Base-by-base conservation (phyloP, 2,329 filamentous ascomycete species). In the Paecilomyces dactylethromorphus region DNA sequence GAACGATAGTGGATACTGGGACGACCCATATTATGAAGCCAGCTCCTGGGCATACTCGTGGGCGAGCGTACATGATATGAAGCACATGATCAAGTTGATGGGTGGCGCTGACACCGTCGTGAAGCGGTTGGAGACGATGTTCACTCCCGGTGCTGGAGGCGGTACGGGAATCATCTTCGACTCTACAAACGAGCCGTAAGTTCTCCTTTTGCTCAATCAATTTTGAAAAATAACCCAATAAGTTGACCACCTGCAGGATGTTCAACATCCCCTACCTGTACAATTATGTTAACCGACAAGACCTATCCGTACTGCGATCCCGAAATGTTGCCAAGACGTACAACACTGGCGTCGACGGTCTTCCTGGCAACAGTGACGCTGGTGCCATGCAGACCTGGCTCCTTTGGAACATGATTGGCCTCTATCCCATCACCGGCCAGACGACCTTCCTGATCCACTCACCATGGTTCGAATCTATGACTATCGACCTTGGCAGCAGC, bases 341-440 rank as follows among this genome's bases (percentile, higher is more conserved):
- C 72, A 77, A 76, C 54, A 76, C 81, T 1, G 81, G 81, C 0
- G 75, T 78, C 0, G 67, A 66, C 7, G 87, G 88, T 0, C 76
- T 90, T 0, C 87, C 87, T 0, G 88, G 88, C 0, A 90, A 90
- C 70, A 85, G 82, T 52, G 88, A 90, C 69, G 86, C 86, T 1
- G 88, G 88, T 6, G 85, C 87, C 13, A 89, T 90, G 87, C 86
- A 90, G 68, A 85, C 82, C 7, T 89, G 86, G 83, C 71, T 88
- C 2, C 72, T 88, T 8, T 90, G 87, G 84, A 84, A 83, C 62
- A 87, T 88, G 81, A 80, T 89, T 39, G 87, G 87, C 1, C 73
- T 89, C 29, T 89, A 88, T 63, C 87, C 87, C 1, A 75, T 90
- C 62, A 87, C 86, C 0, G 86, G 85, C 0, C 87, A 89, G 75